These are phyloP conservation scores for Boletus smithii DNA, from an alignment of 1,284 basidiomycete genomes.

Conservation along the genomic window DNA sequence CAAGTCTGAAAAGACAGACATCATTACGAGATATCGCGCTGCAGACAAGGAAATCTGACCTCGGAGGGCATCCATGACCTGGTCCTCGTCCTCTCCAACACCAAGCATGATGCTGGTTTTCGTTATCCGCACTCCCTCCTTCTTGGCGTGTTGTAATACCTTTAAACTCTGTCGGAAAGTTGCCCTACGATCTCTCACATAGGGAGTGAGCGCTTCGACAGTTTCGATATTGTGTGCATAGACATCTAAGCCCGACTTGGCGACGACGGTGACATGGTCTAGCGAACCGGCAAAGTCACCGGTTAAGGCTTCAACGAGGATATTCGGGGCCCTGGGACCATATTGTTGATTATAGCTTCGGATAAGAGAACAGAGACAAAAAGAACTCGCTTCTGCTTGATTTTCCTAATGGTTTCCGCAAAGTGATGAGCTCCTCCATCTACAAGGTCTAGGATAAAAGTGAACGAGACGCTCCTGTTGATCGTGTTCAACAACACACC, in stretches of 20 bases:
- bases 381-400: conserved; percentile 81
- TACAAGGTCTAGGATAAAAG: conserved; percentile 62
- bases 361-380: not conserved
- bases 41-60: conserved; percentile 44
- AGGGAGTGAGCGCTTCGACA: conserved; percentile 89
- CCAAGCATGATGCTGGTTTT: conserved; percentile 99
- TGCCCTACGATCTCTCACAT: conserved; percentile 92
- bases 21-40: not conserved
- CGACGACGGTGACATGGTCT: conserved; percentile 77
- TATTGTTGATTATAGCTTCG: not conserved
- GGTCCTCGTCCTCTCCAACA: conserved; percentile 86
- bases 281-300: conserved; percentile 89
- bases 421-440: conserved; percentile 96
- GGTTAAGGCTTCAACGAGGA: conserved; percentile 95
- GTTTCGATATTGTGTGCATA: conserved; percentile 99
- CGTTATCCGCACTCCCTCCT: conserved; percentile 82
- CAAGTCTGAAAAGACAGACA: conserved; percentile 55
- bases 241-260: conserved; percentile 91
- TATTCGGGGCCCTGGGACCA: conserved; percentile 76
- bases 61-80: conserved; percentile 80
- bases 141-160: conserved; percentile 82
- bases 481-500: conserved; percentile 45
- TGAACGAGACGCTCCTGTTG: conserved; percentile 1
- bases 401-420: conserved; percentile 90
- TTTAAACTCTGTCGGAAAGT: conserved; percentile 87